A percentile compares a stretch with the other conserved stretches of the same genome.
These are phyloP conservation scores for Fraxinus sp. DNA, from an alignment of 305 asterid species.

Conservation along the genomic window DNA sequence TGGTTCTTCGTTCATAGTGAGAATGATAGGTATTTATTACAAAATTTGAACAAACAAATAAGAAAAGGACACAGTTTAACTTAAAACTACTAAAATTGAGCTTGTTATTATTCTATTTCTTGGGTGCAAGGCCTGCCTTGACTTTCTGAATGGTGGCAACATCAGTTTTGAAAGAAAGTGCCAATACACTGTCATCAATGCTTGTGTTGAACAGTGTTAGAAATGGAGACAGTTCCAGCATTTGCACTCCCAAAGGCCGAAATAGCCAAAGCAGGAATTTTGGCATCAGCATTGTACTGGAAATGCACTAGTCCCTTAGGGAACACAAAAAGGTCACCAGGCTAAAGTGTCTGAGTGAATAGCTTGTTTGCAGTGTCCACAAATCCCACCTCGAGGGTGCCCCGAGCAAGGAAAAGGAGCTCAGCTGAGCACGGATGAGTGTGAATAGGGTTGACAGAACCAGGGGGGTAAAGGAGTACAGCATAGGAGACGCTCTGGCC, in stretches of 20 bases:
- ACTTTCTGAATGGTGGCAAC: slow-evolving; percentile 49
- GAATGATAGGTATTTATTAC: not conserved
- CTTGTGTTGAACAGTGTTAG: slow-evolving; percentile 43
- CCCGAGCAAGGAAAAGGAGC: slow-evolving; percentile 47
- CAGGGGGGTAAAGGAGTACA: slow-evolving; percentile 42
- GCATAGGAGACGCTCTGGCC: slow-evolving; percentile 63
- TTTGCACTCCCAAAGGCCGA: slow-evolving; percentile 57
- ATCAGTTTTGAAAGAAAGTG: slow-evolving; percentile 54
- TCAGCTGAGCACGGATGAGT: slow-evolving; percentile 62
- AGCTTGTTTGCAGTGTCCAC: slow-evolving; percentile 52
- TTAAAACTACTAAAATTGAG: not conserved
- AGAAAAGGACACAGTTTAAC: not conserved
- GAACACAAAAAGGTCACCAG: slow-evolving; percentile 50
- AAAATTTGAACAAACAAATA: not conserved
- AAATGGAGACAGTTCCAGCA: slow-evolving; percentile 55
- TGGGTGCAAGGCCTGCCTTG: slow-evolving; percentile 44
- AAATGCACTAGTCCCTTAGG: slow-evolving; percentile 61
- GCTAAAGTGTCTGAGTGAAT: slow-evolving; percentile 42
- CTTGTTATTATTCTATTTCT: not conserved
- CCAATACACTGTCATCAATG: slow-evolving; percentile 46
- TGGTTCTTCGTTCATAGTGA: not conserved
- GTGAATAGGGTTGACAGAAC: slow-evolving; percentile 55
- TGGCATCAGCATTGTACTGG: slow-evolving; percentile 43
- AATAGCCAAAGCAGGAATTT: slow-evolving; percentile 38
- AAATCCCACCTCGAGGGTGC: slow-evolving; percentile 55